Evolutionary conservation across 129 eudicot species (phyloP), one percentile per base, ranked within the genome.

Genomic region (Oenanthe sinensis): DNA sequence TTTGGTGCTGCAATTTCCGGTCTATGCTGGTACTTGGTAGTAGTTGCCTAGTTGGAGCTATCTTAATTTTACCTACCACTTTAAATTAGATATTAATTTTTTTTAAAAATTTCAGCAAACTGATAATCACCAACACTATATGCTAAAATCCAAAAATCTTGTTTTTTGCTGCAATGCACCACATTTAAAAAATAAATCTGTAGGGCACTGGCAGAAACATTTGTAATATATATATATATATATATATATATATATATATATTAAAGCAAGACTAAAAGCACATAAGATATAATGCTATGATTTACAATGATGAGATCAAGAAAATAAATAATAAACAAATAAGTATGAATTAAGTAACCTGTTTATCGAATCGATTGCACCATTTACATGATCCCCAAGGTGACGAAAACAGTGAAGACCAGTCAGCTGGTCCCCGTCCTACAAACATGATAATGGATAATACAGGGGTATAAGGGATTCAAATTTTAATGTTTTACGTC

Each of bases 361-460:
- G 86, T 92, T 95, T 81, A 95, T 89, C 47, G 97, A 83, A 76
- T 92, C 91, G 71, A 92, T 81, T 44, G 97, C 89, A 83, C 89
- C 83, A 76, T 88, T 85, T 79, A 95, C 91, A 82, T 90, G 97
- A 79, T 92, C 96, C 81, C 95, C 85, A 69, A 95, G 95, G 83
- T 90, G 97, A 74, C 97, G 99, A 85, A 95, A 95, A 83, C 99
- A 95, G 80, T 95, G 99, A 78, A 95, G 84, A 84, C 97, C 99
- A 40, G 96, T 89, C 83, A 95, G 83, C 83, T 95, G 96, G 75
- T 92, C 93, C 16, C 96, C 96, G 68, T 86, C 96, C 99, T 90
- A 71, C 74, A 74, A 78, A 65, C 70, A 54, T 79, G 44, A n/a
- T 42, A n/a, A 22, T 2, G 4, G 14, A 26, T 40, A 15, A 77